Evolutionary conservation across 2,329 filamentous ascomycete genomes (phyloP), one percentile per base, ranked within the genome.

Genomic region (Pseudogymnoascus sp.): DNA sequence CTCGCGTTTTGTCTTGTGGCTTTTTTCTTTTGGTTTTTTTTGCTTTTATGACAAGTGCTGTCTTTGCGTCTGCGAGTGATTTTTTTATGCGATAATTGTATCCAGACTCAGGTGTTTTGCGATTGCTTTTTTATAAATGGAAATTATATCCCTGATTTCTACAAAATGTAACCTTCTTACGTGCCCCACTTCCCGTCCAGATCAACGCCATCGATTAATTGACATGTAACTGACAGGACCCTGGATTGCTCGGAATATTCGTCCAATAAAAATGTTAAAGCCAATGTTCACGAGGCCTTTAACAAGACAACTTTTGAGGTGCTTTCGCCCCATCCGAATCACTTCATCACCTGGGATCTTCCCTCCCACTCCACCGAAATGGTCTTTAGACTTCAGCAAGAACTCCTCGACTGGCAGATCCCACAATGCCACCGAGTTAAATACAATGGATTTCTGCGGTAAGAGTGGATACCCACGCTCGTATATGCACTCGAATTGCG

Each of bases 1-100:
- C 14, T 31, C 11, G 14, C n/a, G 44, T 31, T 31, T 31, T 28
- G n/a, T 56, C 47, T 53, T 33, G 47, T 33, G 47, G 25, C 5
- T 56, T 44, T 23, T 23, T 31, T 5, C 5, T 18, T 31, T 33
- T 53, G 6, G 11, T 11, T 25, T 5, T 56, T 33, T 56, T 56
- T 14, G 25, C 14, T 56, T 56, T 56, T 33, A 56, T 18, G 50
- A 56, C 50, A 56, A 56, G 50, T 56, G 50, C 50, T 56, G 50
- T 56, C 50, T 33, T 12, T 18, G 50, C 50, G 16, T 56, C 25
- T 33, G 47, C 25, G 47, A 31, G n/a, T 56, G 40, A 14, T 23
- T 44, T 44, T 56, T 50, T n/a, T 28, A 50, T 31, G 28, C 28
- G 28, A 14, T 33, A 6, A 12, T 33, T 56, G 50, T 33, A 56